phyloP scores from a whole-genome alignment of 2,329 filamentous ascomycete genomes.

The Chaetomiaceae sp. region DNA sequence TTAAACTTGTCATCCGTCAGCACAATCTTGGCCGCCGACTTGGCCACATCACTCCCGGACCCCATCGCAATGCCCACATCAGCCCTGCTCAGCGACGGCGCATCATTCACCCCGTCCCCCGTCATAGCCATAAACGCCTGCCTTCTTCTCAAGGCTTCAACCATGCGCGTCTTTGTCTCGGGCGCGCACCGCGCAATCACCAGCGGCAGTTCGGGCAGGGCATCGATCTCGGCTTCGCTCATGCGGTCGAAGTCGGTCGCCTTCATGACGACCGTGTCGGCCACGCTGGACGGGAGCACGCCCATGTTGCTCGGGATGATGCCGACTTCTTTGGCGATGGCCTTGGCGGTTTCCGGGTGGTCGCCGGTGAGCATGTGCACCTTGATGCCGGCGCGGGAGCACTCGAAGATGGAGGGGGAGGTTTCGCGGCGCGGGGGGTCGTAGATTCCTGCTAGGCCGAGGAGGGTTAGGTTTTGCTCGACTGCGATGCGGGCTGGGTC shows the following conservation, averaged over 20 bases:
- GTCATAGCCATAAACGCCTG: constrained; percentile 80
- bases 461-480: constrained; percentile 65
- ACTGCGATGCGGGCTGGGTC: constrained; percentile 54
- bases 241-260: constrained; percentile 76
- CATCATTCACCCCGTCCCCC: constrained; percentile 83
- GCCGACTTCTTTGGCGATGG: constrained; percentile 73
- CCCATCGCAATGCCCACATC: constrained; percentile 91
- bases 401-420: constrained; percentile 64
- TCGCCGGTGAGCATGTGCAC: constrained; percentile 86
- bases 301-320: constrained; percentile 65
- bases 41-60: constrained; percentile 81
- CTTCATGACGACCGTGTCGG: constrained; percentile 67
- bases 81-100: constrained; percentile 71
- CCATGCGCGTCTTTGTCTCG: constrained; percentile 86
- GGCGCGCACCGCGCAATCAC: constrained; percentile 83
- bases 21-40: constrained; percentile 76
- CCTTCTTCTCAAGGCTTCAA: constrained; percentile 77
- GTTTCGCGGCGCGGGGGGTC: constrained; percentile 82
- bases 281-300: constrained; percentile 56
- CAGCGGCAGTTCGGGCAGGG: constrained; percentile 67
- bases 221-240: constrained; percentile 70
- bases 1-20: constrained; percentile 87
- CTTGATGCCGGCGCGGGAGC: constrained; percentile 67
- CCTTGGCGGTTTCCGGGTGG: constrained; percentile 71
- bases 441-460: constrained; percentile 81